Base-by-base conservation (phyloP, 352 stramenopile genomes). In the Pseudoperonospora humuli region DNA sequence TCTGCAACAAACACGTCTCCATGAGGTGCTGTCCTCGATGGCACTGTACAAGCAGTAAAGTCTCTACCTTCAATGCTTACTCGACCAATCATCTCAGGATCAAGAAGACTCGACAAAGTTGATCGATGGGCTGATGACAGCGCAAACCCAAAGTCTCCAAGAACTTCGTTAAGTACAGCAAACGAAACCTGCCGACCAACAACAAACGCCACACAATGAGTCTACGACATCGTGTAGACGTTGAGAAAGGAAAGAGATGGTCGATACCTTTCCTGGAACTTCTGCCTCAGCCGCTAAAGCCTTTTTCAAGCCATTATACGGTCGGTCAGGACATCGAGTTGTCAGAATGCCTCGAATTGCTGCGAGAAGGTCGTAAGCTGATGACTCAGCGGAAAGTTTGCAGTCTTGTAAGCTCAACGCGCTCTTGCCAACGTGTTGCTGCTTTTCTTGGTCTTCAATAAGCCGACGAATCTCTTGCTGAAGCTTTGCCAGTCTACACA, bases 11-110 rank as follows among this genome's bases (percentile, higher is more conserved):
- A n/a, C n/a, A n/a, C n/a, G n/a, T n/a, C n/a, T n/a, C n/a, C n/a
- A n/a, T n/a, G n/a, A n/a, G n/a, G n/a, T n/a, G n/a, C n/a, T n/a
- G n/a, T n/a, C n/a, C n/a, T n/a, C n/a, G n/a, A n/a, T n/a, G n/a
- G n/a, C n/a, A n/a, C n/a, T n/a, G n/a, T n/a, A n/a, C n/a, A n/a
- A n/a, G n/a, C n/a, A n/a, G n/a, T n/a, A n/a, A n/a, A n/a, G n/a
- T n/a, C n/a, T n/a, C n/a, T 84, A 85, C 78, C 78, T 84, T 86
- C 78, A 25, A 90, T 86, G 36, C 27, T 84, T 31, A 90, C 44
- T 26, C 70, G 71, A 1, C 72, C 75, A 17, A 64, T 39, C 32
- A 48, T 60, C 29, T 84, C 70, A 3, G 62, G 57, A 32, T 90
- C 74, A 9, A 90, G 45, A 7, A 85, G 45, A 31, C 37, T 64